These are phyloP conservation scores for Cercospora zeina DNA, from an alignment of 2,329 filamentous ascomycete genomes.

Conservation along the genomic window DNA sequence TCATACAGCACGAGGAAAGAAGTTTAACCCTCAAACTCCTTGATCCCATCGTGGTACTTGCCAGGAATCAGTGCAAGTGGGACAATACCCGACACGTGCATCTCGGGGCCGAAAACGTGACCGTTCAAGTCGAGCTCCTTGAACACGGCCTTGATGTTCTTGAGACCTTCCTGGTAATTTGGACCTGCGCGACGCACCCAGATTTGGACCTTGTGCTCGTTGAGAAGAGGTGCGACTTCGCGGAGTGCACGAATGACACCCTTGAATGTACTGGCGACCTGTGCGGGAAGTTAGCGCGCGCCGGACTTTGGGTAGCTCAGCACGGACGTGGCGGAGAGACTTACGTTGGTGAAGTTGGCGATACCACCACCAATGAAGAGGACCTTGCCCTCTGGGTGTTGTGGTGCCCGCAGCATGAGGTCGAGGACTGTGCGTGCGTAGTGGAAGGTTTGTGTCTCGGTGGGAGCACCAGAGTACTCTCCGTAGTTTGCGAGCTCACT, in stretches of 20 bases:
- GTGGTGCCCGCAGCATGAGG: constrained; percentile 90
- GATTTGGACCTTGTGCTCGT: constrained; percentile 97
- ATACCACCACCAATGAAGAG: constrained; percentile 99
- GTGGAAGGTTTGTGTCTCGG: constrained; percentile 98
- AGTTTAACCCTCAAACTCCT: constrained; percentile 59
- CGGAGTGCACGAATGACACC: constrained; percentile 95
- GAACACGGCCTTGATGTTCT: constrained; percentile 98
- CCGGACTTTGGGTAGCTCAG: constrained; percentile 1
- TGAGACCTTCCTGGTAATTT: constrained; percentile 99
- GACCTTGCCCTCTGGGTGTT: constrained; percentile 88
- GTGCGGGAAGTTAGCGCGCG: constrained; percentile 23
- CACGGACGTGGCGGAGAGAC: constrained; percentile 24
- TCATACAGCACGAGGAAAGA: not conserved
- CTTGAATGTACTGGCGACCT: constrained; percentile 95
- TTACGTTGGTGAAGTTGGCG: constrained; percentile 98
- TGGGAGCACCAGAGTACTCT: constrained; percentile 98
- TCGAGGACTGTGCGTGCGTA: constrained; percentile 96
- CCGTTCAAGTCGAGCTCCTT: constrained; percentile 93
- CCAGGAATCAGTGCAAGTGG: constrained; percentile 73
- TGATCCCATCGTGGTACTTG: constrained; percentile 60
- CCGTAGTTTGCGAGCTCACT: constrained; percentile 98
- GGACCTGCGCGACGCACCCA: constrained; percentile 89
- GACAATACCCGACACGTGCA: constrained; percentile 93
- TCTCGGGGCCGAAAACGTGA: constrained; percentile 81
- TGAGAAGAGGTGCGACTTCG: constrained; percentile 79